These are phyloP conservation scores for Aspergillus egyptiacus DNA, from an alignment of 495 filamentous ascomycete genomes.

Conservation along the genomic window DNA sequence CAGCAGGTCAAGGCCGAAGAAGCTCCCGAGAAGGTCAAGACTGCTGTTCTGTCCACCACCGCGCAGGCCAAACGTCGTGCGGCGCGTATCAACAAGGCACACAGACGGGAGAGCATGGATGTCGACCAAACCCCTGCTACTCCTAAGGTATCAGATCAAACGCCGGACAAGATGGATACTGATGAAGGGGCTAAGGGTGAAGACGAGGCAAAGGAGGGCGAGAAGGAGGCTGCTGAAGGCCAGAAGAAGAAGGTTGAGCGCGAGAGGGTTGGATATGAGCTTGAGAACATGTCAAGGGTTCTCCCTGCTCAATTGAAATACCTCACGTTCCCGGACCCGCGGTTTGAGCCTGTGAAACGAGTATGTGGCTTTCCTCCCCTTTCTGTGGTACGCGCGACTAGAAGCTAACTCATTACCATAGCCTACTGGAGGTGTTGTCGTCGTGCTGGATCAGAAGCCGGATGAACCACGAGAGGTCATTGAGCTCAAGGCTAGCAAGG, in stretches of 20 bases:
- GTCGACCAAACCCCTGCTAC: constrained; percentile 72
- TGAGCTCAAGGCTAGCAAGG: constrained; percentile 82
- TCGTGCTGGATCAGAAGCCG: constrained; percentile 81
- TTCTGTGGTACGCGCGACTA: background rate
- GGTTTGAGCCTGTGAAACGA: constrained; percentile 95
- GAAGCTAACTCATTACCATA: constrained; percentile 44
- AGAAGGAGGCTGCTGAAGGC: constrained; percentile 52
- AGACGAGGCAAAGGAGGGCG: constrained; percentile 58
- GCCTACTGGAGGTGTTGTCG: constrained; percentile 90
- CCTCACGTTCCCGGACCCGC: constrained; percentile 76
- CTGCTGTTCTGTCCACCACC: constrained; percentile 92
- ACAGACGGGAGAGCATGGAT: constrained; percentile 78
- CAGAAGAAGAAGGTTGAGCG: constrained; percentile 85
- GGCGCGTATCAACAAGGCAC: constrained; percentile 64
- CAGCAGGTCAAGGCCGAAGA: constrained; percentile 91
- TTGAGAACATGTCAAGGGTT: constrained; percentile 95
- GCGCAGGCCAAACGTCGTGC: constrained; percentile 94
- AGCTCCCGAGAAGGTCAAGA: constrained; percentile 88
- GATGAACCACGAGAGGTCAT: constrained; percentile 70
- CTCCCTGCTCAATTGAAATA: constrained; percentile 91
- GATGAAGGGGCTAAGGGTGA: constrained; percentile 63
- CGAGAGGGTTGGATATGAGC: constrained; percentile 91
- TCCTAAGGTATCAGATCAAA: constrained; percentile 61
- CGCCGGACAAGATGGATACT: constrained; percentile 81
- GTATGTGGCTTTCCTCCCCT: constrained; percentile 43